Conservation (phyloP, 192 early-diverging fungal species). For the Radiomyces spectabilis region DNA sequence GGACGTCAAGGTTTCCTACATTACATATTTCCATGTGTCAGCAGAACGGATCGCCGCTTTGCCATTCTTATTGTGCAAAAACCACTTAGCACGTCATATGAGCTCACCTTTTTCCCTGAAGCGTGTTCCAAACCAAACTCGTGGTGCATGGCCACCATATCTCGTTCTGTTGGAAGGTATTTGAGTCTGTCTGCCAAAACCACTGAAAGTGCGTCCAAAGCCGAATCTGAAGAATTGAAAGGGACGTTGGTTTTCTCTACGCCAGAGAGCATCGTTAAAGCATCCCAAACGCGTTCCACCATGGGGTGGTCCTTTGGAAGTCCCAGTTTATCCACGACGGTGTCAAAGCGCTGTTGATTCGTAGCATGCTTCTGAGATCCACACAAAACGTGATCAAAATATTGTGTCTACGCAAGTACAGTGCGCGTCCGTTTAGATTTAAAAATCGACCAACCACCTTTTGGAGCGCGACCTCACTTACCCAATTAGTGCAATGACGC, state of each 20-base stretch:
- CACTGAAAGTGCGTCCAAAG: conserved; percentile 78
- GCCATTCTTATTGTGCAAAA: no score
- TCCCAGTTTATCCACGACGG: conserved; percentile 32
- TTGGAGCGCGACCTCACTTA: no score
- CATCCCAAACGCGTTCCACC: conserved; percentile 43
- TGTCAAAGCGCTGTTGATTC: conserved; percentile 7
- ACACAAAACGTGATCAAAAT: conserved; percentile 35
- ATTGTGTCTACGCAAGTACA: conserved; percentile 21
- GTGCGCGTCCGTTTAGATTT: not conserved
- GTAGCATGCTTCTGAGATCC: not conserved
- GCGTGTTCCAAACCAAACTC: conserved; percentile 78
- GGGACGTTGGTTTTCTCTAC: not conserved
- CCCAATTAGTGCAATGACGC: conserved; percentile 30
- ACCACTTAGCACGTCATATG: no score
- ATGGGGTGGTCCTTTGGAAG: conserved; percentile 31
- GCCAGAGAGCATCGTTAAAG: not conserved
- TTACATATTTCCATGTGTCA: no score
- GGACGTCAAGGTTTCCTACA: conserved; percentile 51
- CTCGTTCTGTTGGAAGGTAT: conserved; percentile 74
- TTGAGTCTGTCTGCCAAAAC: conserved; percentile 73
- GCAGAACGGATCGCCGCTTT: no score
- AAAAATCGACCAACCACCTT: not conserved
- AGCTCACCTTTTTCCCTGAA: conserved; percentile 51
- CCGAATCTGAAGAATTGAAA: conserved; percentile 32
- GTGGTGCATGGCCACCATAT: conserved; percentile 93